phyloP scores from a whole-genome alignment of 1,284 basidiomycete species.

The Athelia sp. region DNA sequence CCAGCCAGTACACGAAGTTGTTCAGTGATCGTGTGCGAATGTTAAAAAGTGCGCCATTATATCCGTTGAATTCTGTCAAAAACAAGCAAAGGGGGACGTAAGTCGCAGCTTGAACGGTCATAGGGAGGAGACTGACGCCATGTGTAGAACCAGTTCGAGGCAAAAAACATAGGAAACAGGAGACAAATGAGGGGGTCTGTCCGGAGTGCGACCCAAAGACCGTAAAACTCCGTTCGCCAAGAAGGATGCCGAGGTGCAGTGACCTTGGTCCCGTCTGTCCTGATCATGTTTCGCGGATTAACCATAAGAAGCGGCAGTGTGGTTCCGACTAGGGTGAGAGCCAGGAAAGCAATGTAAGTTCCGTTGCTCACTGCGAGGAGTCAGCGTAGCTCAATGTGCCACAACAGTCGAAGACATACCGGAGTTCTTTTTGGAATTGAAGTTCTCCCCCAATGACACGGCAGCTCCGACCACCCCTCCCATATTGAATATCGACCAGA shows the following conservation, averaged over 20 bases:
- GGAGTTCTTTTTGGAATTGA: slow-evolving; percentile 34
- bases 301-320: slow-evolving; percentile 63
- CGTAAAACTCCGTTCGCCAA: slow-evolving; percentile 57
- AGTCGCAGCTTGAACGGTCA: neutral
- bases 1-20: slow-evolving; percentile 64
- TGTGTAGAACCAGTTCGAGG: slow-evolving; percentile 76
- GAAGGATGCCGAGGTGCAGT: slow-evolving; percentile 56
- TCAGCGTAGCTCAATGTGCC: slow-evolving; percentile 47
- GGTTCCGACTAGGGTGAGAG: slow-evolving; percentile 64
- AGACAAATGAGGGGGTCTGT: slow-evolving; percentile 51
- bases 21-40: slow-evolving; percentile 64
- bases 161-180: slow-evolving; percentile 66
- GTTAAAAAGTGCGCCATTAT: slow-evolving; percentile 60
- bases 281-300: slow-evolving; percentile 61
- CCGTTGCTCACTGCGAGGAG: neutral
- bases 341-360: slow-evolving; percentile 59
- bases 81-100: neutral
- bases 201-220: slow-evolving; percentile 42
- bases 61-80: slow-evolving; percentile 57
- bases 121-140: slow-evolving; percentile 46
- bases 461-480: slow-evolving; percentile 67
- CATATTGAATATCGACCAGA: slow-evolving; percentile 76
- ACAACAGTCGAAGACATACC: slow-evolving; percentile 32
- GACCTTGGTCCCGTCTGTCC: slow-evolving; percentile 71
- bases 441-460: slow-evolving; percentile 58